phyloP scores from a whole-genome alignment of 345 rosid species.

The Bruguiera gymnorhiza region DNA sequence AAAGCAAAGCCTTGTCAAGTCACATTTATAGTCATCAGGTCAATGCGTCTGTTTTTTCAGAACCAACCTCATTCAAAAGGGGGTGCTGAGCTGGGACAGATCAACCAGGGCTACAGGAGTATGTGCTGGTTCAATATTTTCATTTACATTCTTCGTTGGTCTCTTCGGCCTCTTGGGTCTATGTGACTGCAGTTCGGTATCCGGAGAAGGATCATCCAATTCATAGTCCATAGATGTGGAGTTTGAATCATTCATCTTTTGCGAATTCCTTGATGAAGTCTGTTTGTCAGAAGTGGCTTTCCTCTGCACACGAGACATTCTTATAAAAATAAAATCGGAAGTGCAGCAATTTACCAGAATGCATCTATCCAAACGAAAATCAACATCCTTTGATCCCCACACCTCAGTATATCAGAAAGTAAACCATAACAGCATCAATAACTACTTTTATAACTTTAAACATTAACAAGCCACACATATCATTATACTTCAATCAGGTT shows the following conservation, averaged over 20 bases:
- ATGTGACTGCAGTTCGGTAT: slow-evolving; percentile 15
- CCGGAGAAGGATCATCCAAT: slow-evolving; percentile 27
- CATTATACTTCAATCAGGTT: too few relatives aligned
- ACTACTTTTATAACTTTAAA: neutral
- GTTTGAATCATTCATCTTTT: slow-evolving; percentile 43
- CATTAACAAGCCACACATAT: neutral
- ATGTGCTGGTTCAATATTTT: slow-evolving; percentile 75
- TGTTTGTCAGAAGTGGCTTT: slow-evolving; percentile 59
- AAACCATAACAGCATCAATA: neutral
- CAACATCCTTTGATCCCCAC: neutral
- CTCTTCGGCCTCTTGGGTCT: slow-evolving; percentile 76
- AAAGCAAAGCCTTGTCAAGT: neutral
- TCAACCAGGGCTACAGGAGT: slow-evolving; percentile 29
- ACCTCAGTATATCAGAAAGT: neutral
- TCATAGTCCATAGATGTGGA: slow-evolving; percentile 42
- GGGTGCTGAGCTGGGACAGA: slow-evolving; percentile 30
- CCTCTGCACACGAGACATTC: slow-evolving; percentile 48
- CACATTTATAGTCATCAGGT: neutral
- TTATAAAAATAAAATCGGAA: neutral
- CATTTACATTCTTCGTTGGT: slow-evolving; percentile 85
- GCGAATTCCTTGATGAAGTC: slow-evolving; percentile 39
- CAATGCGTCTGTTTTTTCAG: slow-evolving; percentile 8
- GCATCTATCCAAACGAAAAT: neutral
- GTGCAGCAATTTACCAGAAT: neutral
- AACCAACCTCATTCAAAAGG: slow-evolving; percentile 23